Evolutionary conservation across 768 basidiomycete genomes (phyloP), one percentile per base, ranked within the genome.

Genomic region (Leccinum variicolor): DNA sequence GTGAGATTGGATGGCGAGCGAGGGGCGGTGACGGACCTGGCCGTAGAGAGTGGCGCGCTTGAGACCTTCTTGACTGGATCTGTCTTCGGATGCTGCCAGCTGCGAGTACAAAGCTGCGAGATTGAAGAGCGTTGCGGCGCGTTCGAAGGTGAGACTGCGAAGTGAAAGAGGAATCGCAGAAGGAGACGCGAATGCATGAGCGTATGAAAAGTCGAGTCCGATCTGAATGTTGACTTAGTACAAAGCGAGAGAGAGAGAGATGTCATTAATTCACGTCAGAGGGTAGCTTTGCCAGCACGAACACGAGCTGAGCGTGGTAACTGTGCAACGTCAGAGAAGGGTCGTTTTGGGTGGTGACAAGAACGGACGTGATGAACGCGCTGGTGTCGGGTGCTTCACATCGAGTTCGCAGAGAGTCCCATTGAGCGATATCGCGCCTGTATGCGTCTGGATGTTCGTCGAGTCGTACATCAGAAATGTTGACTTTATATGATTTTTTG

Each of bases 261-360:
- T n/a, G n/a, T n/a, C n/a, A n/a, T n/a, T n/a, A n/a, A n/a, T n/a
- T n/a, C n/a, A 85, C 95, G 72, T 96, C 86, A 7, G 80, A 73
- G 2, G 96, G 95, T 7, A 98, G 76, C 69, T 98, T 98, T 13
- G 87, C 85, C 60, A 91, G 73, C 31, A 94, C 82, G 59, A 89
- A 94, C 0, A 86, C 77, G 36, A 98, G 83, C 68, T 96, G 95
- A 4, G 93, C 90, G 63, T 97, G 90, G 69, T 98, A 98, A 47
- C 96, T 98, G 62, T 34, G 36, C 50, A 49, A 48, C n/a, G 50
- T 56, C 51, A 60, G 61, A 52, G 29, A 3, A 56, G 25, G 3
- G 7, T 56, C 34, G 53, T 29, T 48, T 26, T 15, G 43, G 15
- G 49, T 3, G 34, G 13, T 53, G 0, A n/a, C 14, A 29, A 21